Evolutionary conservation across 148 eudicot species (phyloP).

Genomic region (Talinum fruticosum): DNA sequence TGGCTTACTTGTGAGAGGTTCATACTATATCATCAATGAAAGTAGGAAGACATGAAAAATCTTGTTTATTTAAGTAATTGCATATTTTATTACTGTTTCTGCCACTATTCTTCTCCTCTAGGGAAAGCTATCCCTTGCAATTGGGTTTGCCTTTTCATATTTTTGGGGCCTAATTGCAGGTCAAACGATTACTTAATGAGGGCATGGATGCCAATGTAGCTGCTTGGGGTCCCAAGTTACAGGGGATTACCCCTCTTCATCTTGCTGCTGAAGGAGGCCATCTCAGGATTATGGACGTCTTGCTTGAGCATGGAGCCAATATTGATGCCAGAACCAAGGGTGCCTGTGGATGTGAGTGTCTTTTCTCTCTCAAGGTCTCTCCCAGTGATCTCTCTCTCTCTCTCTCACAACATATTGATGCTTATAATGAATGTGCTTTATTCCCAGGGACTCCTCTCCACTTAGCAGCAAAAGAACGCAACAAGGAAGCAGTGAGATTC

Average conservation of each 20-base stretch:
- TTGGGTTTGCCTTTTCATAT: neutral
- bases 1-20: too few species aligned
- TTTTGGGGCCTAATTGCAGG: conserved; percentile 37
- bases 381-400: neutral
- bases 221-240: conserved; percentile 83
- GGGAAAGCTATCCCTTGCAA: neutral
- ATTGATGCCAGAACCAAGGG: conserved; percentile 98
- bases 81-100: neutral
- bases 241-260: conserved; percentile 94
- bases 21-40: neutral
- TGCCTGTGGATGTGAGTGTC: conserved; percentile 84
- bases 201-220: conserved; percentile 88
- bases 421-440: neutral
- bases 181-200: conserved; percentile 70
- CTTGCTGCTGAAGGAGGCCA: conserved; percentile 98
- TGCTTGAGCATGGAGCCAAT: conserved; percentile 89
- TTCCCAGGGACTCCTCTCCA: conserved; percentile 96
- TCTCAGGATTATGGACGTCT: conserved; percentile 78
- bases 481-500: conserved; percentile 75
- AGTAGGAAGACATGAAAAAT: neutral
- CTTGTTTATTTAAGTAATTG: neutral
- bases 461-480: conserved; percentile 84
- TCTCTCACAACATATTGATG: neutral
- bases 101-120: neutral
- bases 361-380: neutral